phyloP scores from a whole-genome alignment of 371 early-diverging fungal genomes.

The Parasitella parasitica region DNA sequence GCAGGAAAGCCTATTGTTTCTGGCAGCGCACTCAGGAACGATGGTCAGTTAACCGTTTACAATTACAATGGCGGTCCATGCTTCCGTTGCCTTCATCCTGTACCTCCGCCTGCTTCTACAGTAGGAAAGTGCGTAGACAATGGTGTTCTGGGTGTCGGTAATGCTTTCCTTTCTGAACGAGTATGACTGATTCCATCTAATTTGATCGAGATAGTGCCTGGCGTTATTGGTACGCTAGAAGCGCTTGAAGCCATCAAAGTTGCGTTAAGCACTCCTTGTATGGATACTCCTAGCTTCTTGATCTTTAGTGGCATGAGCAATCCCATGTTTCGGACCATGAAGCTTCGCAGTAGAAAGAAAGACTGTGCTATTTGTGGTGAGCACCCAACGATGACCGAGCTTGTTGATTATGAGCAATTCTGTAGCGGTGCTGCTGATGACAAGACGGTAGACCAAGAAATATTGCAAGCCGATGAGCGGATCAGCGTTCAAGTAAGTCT shows the following conservation, averaged over 20 bases:
- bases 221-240: slow-evolving; percentile 94
- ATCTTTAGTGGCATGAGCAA: slow-evolving; percentile 73
- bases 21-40: slow-evolving; percentile 92
- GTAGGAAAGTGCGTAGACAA: slow-evolving; percentile 92
- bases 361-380: slow-evolving; percentile 89
- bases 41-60: slow-evolving; percentile 94
- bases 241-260: slow-evolving; percentile 96
- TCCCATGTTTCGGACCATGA: slow-evolving; percentile 82
- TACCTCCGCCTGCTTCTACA: slow-evolving; percentile 84
- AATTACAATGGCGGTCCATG: slow-evolving; percentile 90
- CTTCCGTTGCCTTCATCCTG: slow-evolving; percentile 97
- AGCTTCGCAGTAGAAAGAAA: slow-evolving; percentile 65
- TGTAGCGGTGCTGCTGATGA: slow-evolving; percentile 84
- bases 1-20: slow-evolving; percentile 87
- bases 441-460: slow-evolving; percentile 29
- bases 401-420: slow-evolving; percentile 89
- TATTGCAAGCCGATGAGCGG: slow-evolving; percentile 30
- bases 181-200: too few relatives aligned
- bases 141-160: slow-evolving; percentile 97
- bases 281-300: slow-evolving; percentile 67
- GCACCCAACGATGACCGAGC: slow-evolving; percentile 69
- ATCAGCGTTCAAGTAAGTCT: slow-evolving; percentile 27
- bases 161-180: not conserved
- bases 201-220: slow-evolving; percentile 65
- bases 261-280: slow-evolving; percentile 36